These are phyloP conservation scores for Secale cereale DNA, from an alignment of 176 grass and related monocot species.

Conservation along the genomic window DNA sequence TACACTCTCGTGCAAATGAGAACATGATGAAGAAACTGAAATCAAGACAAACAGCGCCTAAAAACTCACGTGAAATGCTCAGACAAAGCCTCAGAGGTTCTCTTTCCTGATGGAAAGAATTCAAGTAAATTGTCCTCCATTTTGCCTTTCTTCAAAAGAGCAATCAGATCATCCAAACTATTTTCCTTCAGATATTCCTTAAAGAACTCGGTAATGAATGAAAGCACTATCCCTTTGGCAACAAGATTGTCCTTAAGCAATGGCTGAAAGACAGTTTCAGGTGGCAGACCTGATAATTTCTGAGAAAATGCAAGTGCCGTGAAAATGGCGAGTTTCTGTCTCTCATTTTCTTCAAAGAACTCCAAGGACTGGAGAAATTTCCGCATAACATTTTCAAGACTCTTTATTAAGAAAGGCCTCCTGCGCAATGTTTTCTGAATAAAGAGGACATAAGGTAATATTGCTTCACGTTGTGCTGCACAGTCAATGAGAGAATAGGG, in stretches of 20 bases:
- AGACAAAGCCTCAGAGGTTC: constrained; percentile 65
- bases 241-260: constrained; percentile 95
- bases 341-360: constrained; percentile 91
- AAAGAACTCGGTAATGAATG: constrained; percentile 88
- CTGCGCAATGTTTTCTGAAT: constrained; percentile 91
- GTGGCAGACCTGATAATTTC: constrained; percentile 89
- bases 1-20: neutral
- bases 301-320: constrained; percentile 96
- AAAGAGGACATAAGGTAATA: constrained; percentile 83
- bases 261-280: constrained; percentile 93
- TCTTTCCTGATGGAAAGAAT: constrained; percentile 79
- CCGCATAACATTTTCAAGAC: constrained; percentile 96
- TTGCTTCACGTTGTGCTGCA: constrained; percentile 66
- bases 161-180: constrained; percentile 93
- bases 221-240: constrained; percentile 93
- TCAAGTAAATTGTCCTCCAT: constrained; percentile 95
- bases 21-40: constrained; percentile 10
- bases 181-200: constrained; percentile 91
- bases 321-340: constrained; percentile 89
- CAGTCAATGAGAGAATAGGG: constrained; percentile 79
- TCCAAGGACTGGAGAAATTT: constrained; percentile 95
- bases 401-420: constrained; percentile 94
- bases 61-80: constrained; percentile 81
- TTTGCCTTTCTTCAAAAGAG: constrained; percentile 89
- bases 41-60: neutral